Evolutionary conservation across 176 grass and related monocot genomes (phyloP).

Genomic region (Pharus latifolius): DNA sequence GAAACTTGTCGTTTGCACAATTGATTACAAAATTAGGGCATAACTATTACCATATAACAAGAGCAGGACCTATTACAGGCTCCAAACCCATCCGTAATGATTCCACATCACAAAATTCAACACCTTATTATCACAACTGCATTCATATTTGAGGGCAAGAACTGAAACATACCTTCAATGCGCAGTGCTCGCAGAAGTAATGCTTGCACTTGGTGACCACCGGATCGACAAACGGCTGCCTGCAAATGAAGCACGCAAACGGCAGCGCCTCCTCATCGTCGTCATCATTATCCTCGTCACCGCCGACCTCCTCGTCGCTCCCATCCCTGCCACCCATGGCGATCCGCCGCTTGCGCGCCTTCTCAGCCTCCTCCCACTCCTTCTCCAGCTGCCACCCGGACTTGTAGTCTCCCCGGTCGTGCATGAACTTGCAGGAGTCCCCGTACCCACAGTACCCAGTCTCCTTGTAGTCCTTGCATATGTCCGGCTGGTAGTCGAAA

Average conservation of each 20-base stretch:
- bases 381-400: constrained; percentile 96
- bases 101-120: too few species aligned
- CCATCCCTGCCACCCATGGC: constrained; percentile 28
- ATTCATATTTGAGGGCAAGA: too few species aligned
- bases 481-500: constrained; percentile 88
- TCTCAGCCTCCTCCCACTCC: constrained; percentile 69
- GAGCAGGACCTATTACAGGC: too few species aligned
- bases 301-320: constrained; percentile 23
- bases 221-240: constrained; percentile 67
- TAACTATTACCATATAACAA: too few species aligned
- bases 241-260: constrained; percentile 86
- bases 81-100: too few species aligned
- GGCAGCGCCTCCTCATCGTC: constrained; percentile 53
- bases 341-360: constrained; percentile 50
- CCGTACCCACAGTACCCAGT: constrained; percentile 87
- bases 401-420: constrained; percentile 88
- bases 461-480: constrained; percentile 99
- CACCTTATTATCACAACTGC: too few species aligned
- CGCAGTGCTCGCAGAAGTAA: constrained; percentile 84
- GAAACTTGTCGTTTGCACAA: too few species aligned
- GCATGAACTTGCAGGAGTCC: constrained; percentile 97
- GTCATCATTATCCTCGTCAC: constrained; percentile 24
- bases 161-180: constrained; percentile 45
- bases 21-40: too few species aligned
- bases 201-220: constrained; percentile 87